Base-by-base conservation (phyloP, 1,284 basidiomycete species). In the Austroboletus niveus region DNA sequence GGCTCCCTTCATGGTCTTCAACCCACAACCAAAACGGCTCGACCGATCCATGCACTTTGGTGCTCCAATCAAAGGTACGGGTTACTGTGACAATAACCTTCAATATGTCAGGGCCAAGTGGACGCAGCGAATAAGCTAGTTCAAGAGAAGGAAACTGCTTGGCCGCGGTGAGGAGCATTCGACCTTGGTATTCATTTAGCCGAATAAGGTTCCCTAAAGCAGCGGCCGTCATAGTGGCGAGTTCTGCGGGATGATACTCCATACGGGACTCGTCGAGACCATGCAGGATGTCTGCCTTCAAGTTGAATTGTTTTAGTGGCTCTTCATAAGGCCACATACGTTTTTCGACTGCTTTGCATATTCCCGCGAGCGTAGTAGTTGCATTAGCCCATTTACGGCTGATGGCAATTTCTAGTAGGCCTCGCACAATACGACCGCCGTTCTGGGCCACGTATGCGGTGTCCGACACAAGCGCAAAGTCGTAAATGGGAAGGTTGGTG, bases 11-110 rank as follows among this genome's bases (percentile, higher is more conserved):
- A 32, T 88, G 79, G 62, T 96, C 93, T 72, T 99, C 94, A 7
- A 98, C 76, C 96, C 97, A 99, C 45, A 99, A 72, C 84, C 94
- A 97, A 72, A 99, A 98, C 1, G 93, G 89, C 69, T 99, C 93
- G 0, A 77, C 74, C 4, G 74, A 75, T 1, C 89, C 91, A 58
- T 97, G 94, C 5, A 87, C 63, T 65, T 84, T 89, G 30, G 76
- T 65, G 60, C 78, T 90, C 97, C 97, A 99, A n/a, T 79, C 81
- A 66, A 99, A 99, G 9, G 77, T 72, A 22, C 84, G 82, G 20
- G 73, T 73, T 36, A 94, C 76, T 1, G 73, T 75, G 39, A 95
- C 78, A 4, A 77, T 76, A 45, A 99, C 82, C 59, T 86, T 88
- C 38, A 99, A 80, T 20, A 97, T 79, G 65, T 96, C 92, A 51